These are phyloP conservation scores for Chaetomium tenue DNA, from an alignment of 495 filamentous ascomycete genomes.

Conservation along the genomic window DNA sequence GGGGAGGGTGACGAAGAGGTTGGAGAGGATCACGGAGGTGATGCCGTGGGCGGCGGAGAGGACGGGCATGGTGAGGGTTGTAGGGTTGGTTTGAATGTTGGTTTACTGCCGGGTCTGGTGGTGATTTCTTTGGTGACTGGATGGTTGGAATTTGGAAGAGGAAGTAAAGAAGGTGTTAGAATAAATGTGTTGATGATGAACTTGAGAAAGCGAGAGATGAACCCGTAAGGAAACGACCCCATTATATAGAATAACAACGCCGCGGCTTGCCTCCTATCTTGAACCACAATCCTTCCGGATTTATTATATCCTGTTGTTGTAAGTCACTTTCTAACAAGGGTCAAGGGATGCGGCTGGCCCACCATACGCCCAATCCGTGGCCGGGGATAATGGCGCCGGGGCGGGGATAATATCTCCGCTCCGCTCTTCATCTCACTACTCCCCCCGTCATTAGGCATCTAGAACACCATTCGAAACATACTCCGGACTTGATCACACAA, in stretches of 20 bases:
- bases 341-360: no score
- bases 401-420: constrained; percentile 6
- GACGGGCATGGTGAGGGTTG: neutral
- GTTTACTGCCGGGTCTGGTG: neutral
- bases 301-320: neutral
- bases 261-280: neutral
- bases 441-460: no score
- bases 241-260: neutral
- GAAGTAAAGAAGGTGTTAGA: neutral
- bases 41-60: neutral
- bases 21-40: neutral
- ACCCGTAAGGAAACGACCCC: neutral
- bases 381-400: neutral
- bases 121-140: neutral
- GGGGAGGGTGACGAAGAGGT: constrained; percentile 5
- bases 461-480: neutral
- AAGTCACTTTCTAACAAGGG: neutral
- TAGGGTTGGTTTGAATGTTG: neutral
- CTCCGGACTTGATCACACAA: neutral
- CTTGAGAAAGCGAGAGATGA: no score
- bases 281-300: neutral
- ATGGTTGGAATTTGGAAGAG: neutral
- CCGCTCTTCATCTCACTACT: neutral
- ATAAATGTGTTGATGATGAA: neutral
- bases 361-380: no score